Conservation (phyloP, 257 asterid genomes). For the Oldenlandia corymbosa region DNA sequence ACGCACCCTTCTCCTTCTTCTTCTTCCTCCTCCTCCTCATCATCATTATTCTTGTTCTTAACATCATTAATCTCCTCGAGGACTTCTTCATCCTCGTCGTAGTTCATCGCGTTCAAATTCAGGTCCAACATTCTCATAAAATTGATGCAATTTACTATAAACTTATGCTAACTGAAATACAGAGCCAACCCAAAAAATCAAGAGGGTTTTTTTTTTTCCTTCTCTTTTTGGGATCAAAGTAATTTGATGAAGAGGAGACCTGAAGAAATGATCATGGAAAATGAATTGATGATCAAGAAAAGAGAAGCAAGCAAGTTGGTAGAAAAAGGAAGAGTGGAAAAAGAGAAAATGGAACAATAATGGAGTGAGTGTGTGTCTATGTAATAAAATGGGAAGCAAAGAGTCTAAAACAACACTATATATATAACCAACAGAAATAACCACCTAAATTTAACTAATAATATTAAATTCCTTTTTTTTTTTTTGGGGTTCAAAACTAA, state of each 20-base stretch:
- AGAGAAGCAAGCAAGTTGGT: neutral
- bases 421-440: neutral
- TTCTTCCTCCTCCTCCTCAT: neutral
- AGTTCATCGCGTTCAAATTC: neutral
- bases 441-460: too few species aligned
- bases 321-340: neutral
- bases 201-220: too few species aligned
- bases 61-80: neutral
- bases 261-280: neutral
- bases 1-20: neutral
- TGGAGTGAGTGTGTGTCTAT: constrained; percentile 3
- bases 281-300: constrained; percentile 1
- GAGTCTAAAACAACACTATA: constrained; percentile 4
- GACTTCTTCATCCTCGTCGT: neutral
- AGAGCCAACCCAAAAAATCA: neutral
- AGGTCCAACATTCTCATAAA: constrained; percentile 15
- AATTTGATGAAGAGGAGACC: neutral
- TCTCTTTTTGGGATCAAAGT: constrained; percentile 18
- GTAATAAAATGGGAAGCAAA: constrained; percentile 7
- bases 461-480: too few species aligned
- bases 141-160: neutral
- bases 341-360: neutral
- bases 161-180: neutral
- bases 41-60: neutral
- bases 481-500: too few species aligned